Evolutionary conservation across 306 rosid species (phyloP).

Genomic region (Cyclanthera cordifolia): DNA sequence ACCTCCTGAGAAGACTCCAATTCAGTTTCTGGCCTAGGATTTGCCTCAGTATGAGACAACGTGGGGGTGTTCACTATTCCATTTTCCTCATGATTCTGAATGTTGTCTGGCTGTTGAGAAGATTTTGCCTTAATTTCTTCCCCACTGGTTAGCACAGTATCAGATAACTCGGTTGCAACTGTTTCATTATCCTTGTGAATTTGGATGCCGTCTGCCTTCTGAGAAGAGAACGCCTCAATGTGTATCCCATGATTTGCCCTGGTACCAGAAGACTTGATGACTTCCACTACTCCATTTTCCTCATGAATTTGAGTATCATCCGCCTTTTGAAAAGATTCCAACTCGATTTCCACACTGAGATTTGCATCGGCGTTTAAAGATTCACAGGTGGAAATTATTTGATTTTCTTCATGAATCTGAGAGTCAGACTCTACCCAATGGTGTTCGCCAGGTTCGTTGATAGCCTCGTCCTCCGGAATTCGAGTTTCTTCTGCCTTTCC

Average conservation of each 20-base stretch:
- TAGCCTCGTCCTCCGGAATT: background rate
- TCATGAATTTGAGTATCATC: background rate
- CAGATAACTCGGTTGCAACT: background rate
- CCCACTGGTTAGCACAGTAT: conserved; percentile 3
- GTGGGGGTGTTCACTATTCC: background rate
- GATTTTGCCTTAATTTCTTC: background rate
- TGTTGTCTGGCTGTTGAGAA: background rate
- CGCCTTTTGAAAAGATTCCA: background rate
- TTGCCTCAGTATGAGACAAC: too few species aligned
- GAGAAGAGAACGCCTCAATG: conserved; percentile 3
- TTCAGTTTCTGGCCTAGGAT: too few species aligned
- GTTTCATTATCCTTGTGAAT: background rate
- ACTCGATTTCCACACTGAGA: background rate
- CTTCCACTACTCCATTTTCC: background rate
- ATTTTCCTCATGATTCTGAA: background rate
- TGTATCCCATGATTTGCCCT: background rate
- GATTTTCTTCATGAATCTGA: background rate
- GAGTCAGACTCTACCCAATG: background rate
- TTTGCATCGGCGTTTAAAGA: background rate
- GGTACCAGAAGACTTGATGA: background rate
- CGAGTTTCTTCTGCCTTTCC: background rate
- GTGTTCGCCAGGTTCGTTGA: background rate
- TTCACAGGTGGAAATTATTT: background rate
- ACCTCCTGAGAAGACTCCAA: background rate
- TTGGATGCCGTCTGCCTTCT: background rate